Evolutionary conservation across 495 filamentous ascomycete species (phyloP), one percentile per base, ranked within the genome.

Genomic region (Tetracladium setigerum): DNA sequence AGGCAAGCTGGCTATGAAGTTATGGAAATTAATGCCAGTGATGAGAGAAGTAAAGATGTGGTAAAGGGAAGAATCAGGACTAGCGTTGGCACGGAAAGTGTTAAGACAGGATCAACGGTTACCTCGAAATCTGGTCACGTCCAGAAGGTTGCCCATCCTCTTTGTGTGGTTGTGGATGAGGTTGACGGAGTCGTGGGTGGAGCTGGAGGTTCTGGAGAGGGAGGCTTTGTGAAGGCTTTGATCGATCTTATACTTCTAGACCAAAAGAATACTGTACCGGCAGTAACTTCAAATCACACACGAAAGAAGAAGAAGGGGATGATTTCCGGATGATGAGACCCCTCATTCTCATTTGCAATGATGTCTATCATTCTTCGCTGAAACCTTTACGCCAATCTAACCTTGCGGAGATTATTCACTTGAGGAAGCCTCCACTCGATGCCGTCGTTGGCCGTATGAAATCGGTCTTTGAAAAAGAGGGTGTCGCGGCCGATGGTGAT

Each of bases 111-210:
- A 33, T 81, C 74, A 51, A 79, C 79, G 31, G 33, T 55, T 8
- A 70, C 70, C 8, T 65, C 71, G 7, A 74, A 76, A 47, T 46
- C 55, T 27, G 74, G 70, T 2, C 83, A 86, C 51, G 72, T 81
- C 5, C 75, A 79, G 40, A 86, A 85, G 55, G 74, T 82, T n/a
- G 87, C 83, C 11, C 84, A 81, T 46, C 92, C 92, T 10, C 82
- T 96, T 1, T 97, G 92, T 57, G 82, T 98, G 5, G 79, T 98
- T 9, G 86, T 98, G 1, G 92, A 98, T 58, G 92, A 98, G 65
- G 91, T 96, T 5, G 92, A 98, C 59, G 92, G 92, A 37, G 91
- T 92, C 4, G 86, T 90, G 33, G 72, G 79, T 31, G 88, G 92
- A 14, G 81, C 80, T 47, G 83, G 85, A 13, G 81, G 67, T 16